Conservation (phyloP, 371 early-diverging fungal species). For the Paramicrosporidium saccamoebae region DNA sequence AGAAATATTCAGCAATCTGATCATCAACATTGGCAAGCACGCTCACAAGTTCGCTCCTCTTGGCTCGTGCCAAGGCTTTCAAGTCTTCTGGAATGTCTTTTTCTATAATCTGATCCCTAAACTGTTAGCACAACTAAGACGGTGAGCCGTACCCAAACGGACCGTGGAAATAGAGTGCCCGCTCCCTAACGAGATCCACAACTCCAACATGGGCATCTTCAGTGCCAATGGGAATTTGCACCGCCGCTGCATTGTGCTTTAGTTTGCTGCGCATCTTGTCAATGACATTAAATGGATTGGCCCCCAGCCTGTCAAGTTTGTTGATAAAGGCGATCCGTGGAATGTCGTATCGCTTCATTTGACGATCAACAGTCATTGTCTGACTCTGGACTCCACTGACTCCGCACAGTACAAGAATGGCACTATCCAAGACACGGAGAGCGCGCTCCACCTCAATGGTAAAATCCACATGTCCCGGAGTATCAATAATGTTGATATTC, state of each 20-base stretch:
- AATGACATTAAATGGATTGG: slow-evolving; percentile 67
- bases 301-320: slow-evolving; percentile 75
- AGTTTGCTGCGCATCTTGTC: slow-evolving; percentile 64
- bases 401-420: slow-evolving; percentile 45
- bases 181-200: slow-evolving; percentile 58
- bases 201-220: slow-evolving; percentile 65
- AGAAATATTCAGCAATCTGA: slow-evolving; percentile 40
- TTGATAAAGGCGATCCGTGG: slow-evolving; percentile 59
- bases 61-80: slow-evolving; percentile 22
- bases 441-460: slow-evolving; percentile 74
- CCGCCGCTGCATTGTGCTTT: slow-evolving; percentile 51
- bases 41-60: slow-evolving; percentile 41
- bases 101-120: slow-evolving; percentile 19
- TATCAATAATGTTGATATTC: slow-evolving; percentile 64
- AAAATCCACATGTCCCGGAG: slow-evolving; percentile 73
- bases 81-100: slow-evolving; percentile 45
- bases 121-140: not conserved
- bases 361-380: slow-evolving; percentile 84
- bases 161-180: slow-evolving; percentile 65
- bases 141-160: slow-evolving; percentile 22
- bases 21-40: slow-evolving; percentile 58
- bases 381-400: slow-evolving; percentile 64
- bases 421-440: slow-evolving; percentile 60
- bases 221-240: slow-evolving; percentile 74
- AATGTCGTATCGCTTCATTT: slow-evolving; percentile 60